phyloP scores from a whole-genome alignment of 495 filamentous ascomycete genomes.

The Neurospora sp. region DNA sequence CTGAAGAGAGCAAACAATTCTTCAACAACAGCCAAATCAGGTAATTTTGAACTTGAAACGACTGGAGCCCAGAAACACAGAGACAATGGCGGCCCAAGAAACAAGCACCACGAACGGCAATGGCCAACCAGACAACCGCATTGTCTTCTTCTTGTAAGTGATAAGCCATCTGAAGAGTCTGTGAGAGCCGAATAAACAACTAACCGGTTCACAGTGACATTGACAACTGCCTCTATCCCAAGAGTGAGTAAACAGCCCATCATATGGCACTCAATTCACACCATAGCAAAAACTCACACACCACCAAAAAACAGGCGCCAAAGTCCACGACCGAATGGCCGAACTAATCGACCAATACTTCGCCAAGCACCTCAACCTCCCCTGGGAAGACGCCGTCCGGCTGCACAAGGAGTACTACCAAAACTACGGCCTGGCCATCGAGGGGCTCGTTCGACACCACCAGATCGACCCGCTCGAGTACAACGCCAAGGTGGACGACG shows the following conservation, averaged over 20 bases:
- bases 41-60: too few relatives aligned
- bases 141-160: conserved; percentile 40
- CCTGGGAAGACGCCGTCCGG: conserved; percentile 59
- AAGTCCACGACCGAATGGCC: conserved; percentile 66
- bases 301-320: conserved; percentile 37
- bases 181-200: background rate
- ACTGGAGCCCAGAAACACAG: background rate
- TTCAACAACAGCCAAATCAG: too few relatives aligned
- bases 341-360: conserved; percentile 76
- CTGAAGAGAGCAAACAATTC: background rate
- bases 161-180: background rate
- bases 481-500: conserved; percentile 91
- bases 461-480: conserved; percentile 93
- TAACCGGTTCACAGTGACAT: conserved; percentile 51
- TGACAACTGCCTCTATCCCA: conserved; percentile 83
- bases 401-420: conserved; percentile 89
- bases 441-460: conserved; percentile 87
- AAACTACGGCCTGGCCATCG: conserved; percentile 93
- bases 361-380: conserved; percentile 55
- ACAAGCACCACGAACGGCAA: background rate
- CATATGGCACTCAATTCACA: too few relatives aligned
- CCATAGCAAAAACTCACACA: background rate
- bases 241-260: too few relatives aligned
- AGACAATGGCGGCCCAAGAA: conserved; percentile 1
- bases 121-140: conserved; percentile 11